Conservation (phyloP, 140 eudicot genomes). For the Bidens hawaiensis region DNA sequence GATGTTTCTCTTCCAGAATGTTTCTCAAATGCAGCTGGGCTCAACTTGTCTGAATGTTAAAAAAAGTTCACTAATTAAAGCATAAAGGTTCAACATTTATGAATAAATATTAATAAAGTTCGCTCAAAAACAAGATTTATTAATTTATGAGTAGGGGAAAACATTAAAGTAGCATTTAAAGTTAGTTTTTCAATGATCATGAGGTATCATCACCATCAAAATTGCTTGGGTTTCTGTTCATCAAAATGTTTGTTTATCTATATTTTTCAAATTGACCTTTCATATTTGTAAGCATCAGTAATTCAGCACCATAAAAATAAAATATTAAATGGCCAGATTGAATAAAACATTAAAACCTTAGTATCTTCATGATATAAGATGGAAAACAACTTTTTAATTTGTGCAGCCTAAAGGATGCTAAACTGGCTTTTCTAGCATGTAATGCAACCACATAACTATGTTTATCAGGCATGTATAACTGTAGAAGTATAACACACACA, state of each 20-base stretch:
- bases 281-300: neutral
- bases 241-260: too few species aligned
- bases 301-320: neutral
- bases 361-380: neutral
- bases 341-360: neutral
- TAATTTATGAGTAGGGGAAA: neutral
- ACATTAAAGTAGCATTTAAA: neutral
- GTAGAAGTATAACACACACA: neutral
- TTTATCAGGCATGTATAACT: too few species aligned
- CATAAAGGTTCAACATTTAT: neutral
- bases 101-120: neutral
- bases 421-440: neutral
- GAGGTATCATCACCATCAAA: neutral
- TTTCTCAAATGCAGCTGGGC: conserved; percentile 83
- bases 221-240: too few species aligned
- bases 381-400: neutral
- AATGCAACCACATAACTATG: neutral
- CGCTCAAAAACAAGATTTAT: neutral
- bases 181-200: neutral
- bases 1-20: conserved; percentile 80
- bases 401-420: conserved; percentile 6
- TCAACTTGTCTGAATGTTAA: conserved; percentile 48
- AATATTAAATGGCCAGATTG: neutral
- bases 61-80: neutral
- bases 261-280: too few species aligned